phyloP scores from a whole-genome alignment of 2,329 filamentous ascomycete species.

The Cordyceps tenuipes region DNA sequence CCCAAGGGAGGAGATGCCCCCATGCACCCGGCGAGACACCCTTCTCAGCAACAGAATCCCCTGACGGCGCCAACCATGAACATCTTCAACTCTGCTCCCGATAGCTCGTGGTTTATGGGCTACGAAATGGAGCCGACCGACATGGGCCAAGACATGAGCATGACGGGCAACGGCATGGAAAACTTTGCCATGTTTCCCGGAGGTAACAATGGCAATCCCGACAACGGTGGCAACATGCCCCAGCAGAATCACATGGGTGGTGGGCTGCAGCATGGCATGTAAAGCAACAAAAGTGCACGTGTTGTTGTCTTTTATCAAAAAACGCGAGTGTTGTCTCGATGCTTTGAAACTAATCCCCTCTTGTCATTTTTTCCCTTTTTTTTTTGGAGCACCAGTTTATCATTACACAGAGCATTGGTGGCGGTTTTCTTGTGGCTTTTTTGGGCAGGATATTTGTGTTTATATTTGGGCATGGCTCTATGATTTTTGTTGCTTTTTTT shows the following conservation, averaged over 20 bases:
- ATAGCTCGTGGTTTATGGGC: slow-evolving; percentile 81
- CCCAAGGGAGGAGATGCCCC: background rate
- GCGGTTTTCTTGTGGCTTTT: background rate
- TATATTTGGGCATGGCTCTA: background rate
- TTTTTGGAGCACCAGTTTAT: background rate
- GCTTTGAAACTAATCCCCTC: background rate
- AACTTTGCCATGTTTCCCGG: slow-evolving; percentile 42
- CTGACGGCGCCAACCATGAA: slow-evolving; percentile 13
- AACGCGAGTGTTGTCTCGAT: background rate
- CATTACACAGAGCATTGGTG: background rate
- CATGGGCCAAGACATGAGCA: slow-evolving; percentile 39
- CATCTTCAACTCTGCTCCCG: slow-evolving; percentile 31
- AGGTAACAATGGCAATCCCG: background rate
- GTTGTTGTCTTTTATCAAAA: background rate
- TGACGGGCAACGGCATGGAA: slow-evolving; percentile 37
- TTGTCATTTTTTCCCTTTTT: background rate
- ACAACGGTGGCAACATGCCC: slow-evolving; percentile 4
- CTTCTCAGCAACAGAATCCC: slow-evolving; percentile 2
- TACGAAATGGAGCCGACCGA: slow-evolving; percentile 81
- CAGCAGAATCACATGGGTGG: slow-evolving; percentile 11
- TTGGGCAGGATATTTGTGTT: background rate
- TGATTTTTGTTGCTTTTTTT: background rate
- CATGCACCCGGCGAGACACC: background rate
- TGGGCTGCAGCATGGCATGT: slow-evolving; percentile 9
- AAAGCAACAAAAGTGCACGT: background rate